Percentiles rank a stretch among this genome's conserved stretches.
Evolutionary conservation across 108 stramenopile species (phyloP).

Genomic region (Nitzschia sp.): DNA sequence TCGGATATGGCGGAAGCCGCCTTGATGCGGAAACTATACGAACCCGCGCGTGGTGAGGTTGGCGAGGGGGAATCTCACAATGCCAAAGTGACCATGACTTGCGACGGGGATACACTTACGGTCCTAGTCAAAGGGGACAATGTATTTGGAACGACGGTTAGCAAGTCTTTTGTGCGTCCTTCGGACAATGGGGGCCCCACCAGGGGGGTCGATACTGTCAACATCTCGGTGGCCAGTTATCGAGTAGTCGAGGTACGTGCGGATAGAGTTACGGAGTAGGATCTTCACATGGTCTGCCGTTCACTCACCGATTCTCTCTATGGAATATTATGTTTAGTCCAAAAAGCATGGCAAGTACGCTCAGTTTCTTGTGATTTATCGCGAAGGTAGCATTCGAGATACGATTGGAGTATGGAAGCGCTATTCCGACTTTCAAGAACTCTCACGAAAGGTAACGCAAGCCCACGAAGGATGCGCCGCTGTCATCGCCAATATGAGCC

Average conservation of each 20-base stretch:
- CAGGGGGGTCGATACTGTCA: conserved; percentile 73
- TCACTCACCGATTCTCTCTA: no score
- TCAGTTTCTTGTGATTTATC: conserved; percentile 84
- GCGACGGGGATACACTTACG: conserved; percentile 54
- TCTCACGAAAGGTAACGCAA: conserved; percentile 71
- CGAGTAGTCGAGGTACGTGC: conserved; percentile 80
- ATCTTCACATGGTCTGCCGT: no score
- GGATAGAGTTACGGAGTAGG: no score
- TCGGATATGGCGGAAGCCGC: conserved; percentile 68
- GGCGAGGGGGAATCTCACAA: not conserved
- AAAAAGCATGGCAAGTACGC: conserved; percentile 83
- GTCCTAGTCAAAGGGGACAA: conserved; percentile 77
- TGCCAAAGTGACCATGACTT: conserved; percentile 26
- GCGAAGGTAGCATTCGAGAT: conserved; percentile 80
- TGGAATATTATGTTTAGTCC: conserved; percentile 47
- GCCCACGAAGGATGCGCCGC: conserved; percentile 76
- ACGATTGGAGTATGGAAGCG: conserved; percentile 91
- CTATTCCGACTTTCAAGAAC: conserved; percentile 81
- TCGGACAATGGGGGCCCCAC: conserved; percentile 48
- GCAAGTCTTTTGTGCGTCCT: conserved; percentile 72
- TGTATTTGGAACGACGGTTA: conserved; percentile 88
- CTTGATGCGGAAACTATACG: conserved; percentile 49
- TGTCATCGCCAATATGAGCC: conserved; percentile 75
- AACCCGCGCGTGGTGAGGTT: not conserved
- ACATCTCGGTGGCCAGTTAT: conserved; percentile 85